Base-by-base conservation (phyloP, 371 early-diverging fungal genomes). In the Zychaea mexicana region DNA sequence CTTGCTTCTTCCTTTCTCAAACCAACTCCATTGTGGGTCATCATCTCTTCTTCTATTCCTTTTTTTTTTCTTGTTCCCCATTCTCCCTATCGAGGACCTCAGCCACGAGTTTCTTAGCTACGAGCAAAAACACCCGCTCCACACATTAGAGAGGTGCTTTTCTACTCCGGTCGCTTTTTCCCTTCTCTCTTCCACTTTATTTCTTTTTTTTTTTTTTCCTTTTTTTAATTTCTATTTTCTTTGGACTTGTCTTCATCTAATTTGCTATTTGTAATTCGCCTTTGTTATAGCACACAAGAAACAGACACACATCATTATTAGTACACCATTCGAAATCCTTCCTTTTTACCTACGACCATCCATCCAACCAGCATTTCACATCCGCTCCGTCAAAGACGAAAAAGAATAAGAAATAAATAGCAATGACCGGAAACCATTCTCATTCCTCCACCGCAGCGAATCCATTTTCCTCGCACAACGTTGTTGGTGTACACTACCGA, bases 401-500 rank as follows among this genome's bases (percentile, higher is more conserved):
- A 47, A 47, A 47, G n/a, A 47, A 47, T 9, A 24, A 19, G 17
- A 47, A 30, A 45, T 5, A 17, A 45, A 45, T 5, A 45, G 5
- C 45, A 45, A 63, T 63, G 64, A 57, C 64, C 45, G 59, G 59
- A 45, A 63, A 57, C 53, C 64, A 56, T 28, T 56, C 46, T 45
- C 64, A 63, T 42, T 60, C 78, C 74, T 59, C 62, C 15, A 31
- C 61, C 26, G 49, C 58, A 30, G 27, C 53, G 39, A 42, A 56
- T 58, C 60, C 68, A n/a, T 61, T 36, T 33, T 77, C 57, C 2
- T 71, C 72, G n/a, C 65, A 67, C 59, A 85, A 82, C 61, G 81
- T 85, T 46, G 94, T 96, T 36, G 96, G 95, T 26, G 92, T 92
- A 13, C 96, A 95, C 74, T 96, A 92, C 79, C 88, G 85, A 64